phyloP scores from a whole-genome alignment of 805 yeast species.

The Saturnispora bothae region DNA sequence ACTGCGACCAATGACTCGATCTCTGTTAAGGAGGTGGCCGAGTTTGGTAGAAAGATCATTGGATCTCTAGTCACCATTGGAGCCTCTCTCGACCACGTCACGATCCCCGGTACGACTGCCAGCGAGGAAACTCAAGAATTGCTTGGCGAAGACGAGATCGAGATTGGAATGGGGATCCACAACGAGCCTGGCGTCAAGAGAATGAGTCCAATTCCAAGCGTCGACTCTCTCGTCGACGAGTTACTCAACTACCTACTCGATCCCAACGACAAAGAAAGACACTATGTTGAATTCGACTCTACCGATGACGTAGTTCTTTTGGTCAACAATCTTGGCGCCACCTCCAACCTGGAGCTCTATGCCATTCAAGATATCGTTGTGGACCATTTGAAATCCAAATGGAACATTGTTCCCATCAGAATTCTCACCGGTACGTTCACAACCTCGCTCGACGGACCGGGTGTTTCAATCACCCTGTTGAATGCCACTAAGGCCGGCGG shows the following conservation, averaged over 20 bases:
- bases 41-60: constrained; percentile 51
- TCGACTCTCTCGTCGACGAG: constrained; percentile 46
- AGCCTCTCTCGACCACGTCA: constrained; percentile 79
- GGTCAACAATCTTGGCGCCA: constrained; percentile 84
- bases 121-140: constrained; percentile 19
- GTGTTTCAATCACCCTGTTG: constrained; percentile 75
- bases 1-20: constrained; percentile 24
- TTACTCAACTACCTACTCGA: constrained; percentile 56
- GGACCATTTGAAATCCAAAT: constrained; percentile 39
- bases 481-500: constrained; percentile 50
- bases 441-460: constrained; percentile 87
- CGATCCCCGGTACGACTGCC: constrained; percentile 62
- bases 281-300: constrained; percentile 58
- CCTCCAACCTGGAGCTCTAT: constrained; percentile 67
- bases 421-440: constrained; percentile 69
- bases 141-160: constrained; percentile 57
- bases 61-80: constrained; percentile 75
- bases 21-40: constrained; percentile 40
- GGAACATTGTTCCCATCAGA: constrained; percentile 54
- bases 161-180: constrained; percentile 92
- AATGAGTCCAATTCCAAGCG: constrained; percentile 56
- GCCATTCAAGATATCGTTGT: constrained; percentile 58
- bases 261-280: constrained; percentile 60
- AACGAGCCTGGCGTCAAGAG: constrained; percentile 81
- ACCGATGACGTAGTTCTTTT: constrained; percentile 56